Evolutionary conservation across 192 early-diverging fungal species (phyloP).

Genomic region (Coemansia sp.): DNA sequence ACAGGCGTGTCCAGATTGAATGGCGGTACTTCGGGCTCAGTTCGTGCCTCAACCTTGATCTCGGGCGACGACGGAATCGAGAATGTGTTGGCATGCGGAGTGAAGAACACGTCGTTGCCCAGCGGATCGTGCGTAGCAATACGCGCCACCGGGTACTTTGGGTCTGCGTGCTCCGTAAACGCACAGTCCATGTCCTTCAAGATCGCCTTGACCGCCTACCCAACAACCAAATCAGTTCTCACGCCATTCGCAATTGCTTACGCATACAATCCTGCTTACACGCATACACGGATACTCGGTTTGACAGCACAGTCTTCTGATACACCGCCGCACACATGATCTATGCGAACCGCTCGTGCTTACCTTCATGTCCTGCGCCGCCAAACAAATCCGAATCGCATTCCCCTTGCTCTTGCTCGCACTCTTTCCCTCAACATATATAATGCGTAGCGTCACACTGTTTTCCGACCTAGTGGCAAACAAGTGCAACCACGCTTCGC

Average conservation of each 20-base stretch:
- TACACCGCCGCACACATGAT: not conserved
- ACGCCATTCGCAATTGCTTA: not conserved
- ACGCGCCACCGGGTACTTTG: conserved; percentile 28
- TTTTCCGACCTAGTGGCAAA: conserved; percentile 47
- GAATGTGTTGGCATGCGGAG: conserved; percentile 58
- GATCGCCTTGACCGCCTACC: conserved; percentile 15
- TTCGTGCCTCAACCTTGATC: conserved; percentile 12
- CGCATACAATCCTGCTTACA: not conserved
- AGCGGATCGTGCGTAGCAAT: conserved; percentile 71
- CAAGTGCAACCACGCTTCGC: conserved; percentile 60
- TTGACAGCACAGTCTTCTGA: not conserved
- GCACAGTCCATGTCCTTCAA: conserved; percentile 6
- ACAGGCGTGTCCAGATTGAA: conserved; percentile 2
- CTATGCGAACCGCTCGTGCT: too few relatives aligned
- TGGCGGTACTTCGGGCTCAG: not conserved
- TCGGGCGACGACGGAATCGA: conserved; percentile 47
- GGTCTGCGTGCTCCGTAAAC: conserved; percentile 42
- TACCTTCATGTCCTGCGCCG: conserved; percentile 38
- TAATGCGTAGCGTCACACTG: conserved; percentile 44
- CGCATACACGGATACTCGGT: not conserved
- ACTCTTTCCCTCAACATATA: conserved; percentile 21
- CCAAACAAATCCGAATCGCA: conserved; percentile 31
- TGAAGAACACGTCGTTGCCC: conserved; percentile 77
- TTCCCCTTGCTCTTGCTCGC: conserved; percentile 1
- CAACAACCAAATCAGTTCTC: too few relatives aligned